A percentile compares a stretch with the other conserved stretches of the same genome.
Evolutionary conservation across 352 stramenopile species (phyloP).

Genomic region (Globisporangium spinosum): DNA sequence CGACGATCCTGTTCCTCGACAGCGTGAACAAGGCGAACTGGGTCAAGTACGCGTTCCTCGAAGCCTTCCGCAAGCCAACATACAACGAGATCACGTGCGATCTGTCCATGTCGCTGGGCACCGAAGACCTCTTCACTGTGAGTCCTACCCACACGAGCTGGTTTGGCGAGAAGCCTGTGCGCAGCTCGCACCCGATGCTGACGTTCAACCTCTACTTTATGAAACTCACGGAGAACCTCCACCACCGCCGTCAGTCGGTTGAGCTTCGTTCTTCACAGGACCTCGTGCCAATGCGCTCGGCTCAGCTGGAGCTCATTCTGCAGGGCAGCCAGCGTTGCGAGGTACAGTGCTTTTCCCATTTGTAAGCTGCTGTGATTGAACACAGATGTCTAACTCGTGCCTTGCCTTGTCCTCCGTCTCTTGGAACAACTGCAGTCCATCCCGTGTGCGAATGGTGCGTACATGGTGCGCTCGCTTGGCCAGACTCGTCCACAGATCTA

Average conservation of each 20-base stretch:
- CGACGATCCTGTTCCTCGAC: slow-evolving; percentile 51
- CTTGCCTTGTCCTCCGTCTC: neutral
- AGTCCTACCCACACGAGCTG: slow-evolving; percentile 41
- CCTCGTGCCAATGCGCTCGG: slow-evolving; percentile 57
- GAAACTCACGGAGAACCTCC: slow-evolving; percentile 71
- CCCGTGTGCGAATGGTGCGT: slow-evolving; percentile 71
- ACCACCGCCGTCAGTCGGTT: slow-evolving; percentile 50
- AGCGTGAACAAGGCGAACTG: slow-evolving; percentile 51
- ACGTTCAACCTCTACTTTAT: slow-evolving; percentile 73
- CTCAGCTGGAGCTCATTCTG: slow-evolving; percentile 63
- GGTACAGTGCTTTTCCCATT: slow-evolving; percentile 30
- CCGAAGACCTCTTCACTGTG: slow-evolving; percentile 38
- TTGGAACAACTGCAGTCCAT: slow-evolving; percentile 46
- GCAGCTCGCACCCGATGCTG: slow-evolving; percentile 58
- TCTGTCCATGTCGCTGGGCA: slow-evolving; percentile 39
- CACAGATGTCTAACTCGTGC: neutral
- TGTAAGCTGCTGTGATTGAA: neutral
- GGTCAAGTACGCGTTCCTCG: slow-evolving; percentile 79
- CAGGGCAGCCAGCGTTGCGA: slow-evolving; percentile 75
- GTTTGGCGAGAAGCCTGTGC: slow-evolving; percentile 58
- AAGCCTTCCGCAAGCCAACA: slow-evolving; percentile 57
- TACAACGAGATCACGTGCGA: slow-evolving; percentile 75
- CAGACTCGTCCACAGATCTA: slow-evolving; percentile 48
- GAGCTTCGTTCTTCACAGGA: slow-evolving; percentile 50
- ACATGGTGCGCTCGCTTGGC: slow-evolving; percentile 72